phyloP scores from a whole-genome alignment of 2,329 filamentous ascomycete genomes.

The Hypoxylon sp. region DNA sequence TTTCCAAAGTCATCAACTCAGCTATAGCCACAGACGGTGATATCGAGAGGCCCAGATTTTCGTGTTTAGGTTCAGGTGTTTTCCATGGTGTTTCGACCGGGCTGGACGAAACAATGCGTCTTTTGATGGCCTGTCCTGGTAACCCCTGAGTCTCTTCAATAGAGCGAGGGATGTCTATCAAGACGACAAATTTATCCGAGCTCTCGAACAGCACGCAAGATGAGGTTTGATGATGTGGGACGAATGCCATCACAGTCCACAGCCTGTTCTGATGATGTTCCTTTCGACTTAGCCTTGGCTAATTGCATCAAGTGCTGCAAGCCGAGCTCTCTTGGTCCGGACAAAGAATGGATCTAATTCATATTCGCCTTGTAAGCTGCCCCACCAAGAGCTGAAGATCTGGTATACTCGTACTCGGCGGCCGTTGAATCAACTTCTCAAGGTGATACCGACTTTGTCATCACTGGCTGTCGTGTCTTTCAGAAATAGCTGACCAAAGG shows the following conservation, averaged over 20 bases:
- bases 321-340: constrained; percentile 26
- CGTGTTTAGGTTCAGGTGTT: constrained; percentile 66
- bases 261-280: constrained; percentile 21
- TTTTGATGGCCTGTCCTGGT: constrained; percentile 53
- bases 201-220: constrained; percentile 68
- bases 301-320: constrained; percentile 36
- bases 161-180: constrained; percentile 78
- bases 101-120: constrained; percentile 61
- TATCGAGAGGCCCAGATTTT: constrained; percentile 51
- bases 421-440: neutral
- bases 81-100: constrained; percentile 62
- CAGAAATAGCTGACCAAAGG: constrained; percentile 5
- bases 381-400: constrained; percentile 21
- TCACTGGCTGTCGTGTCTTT: constrained; percentile 9
- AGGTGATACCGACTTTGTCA: neutral
- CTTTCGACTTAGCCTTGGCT: constrained; percentile 20
- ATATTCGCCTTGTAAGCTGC: constrained; percentile 21
- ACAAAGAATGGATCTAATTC: constrained; percentile 22
- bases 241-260: constrained; percentile 4
- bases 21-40: constrained; percentile 64
- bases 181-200: constrained; percentile 61
- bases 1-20: constrained; percentile 66
- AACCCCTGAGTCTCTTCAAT: constrained; percentile 75
- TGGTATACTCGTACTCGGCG: neutral
- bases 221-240: constrained; percentile 26